These are phyloP conservation scores for Pontederia crassipes DNA, from an alignment of 176 grass and related monocot genomes.

Conservation along the genomic window DNA sequence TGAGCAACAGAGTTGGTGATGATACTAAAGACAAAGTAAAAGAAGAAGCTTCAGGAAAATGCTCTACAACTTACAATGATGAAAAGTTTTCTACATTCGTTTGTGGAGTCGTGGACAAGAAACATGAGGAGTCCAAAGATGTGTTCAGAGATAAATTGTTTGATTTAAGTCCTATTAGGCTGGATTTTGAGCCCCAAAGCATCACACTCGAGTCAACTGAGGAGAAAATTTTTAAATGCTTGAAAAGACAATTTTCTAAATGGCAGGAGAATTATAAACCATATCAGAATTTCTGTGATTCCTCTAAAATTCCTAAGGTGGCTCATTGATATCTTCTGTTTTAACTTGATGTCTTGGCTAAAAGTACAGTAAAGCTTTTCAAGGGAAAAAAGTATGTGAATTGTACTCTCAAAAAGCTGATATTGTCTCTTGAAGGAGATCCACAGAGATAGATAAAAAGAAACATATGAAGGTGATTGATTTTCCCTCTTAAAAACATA, in stretches of 20 bases:
- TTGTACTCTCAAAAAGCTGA: too few species aligned
- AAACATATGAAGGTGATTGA: too few species aligned
- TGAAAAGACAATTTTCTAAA: constrained; percentile 56
- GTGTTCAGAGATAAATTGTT: constrained; percentile 24
- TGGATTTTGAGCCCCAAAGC: constrained; percentile 45
- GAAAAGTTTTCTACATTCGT: constrained; percentile 57
- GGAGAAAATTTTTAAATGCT: constrained; percentile 36
- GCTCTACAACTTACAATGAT: constrained; percentile 22
- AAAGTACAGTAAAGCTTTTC: not conserved
- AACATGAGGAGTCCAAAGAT: constrained; percentile 30
- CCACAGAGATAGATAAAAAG: too few species aligned
- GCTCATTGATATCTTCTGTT: constrained; percentile 15
- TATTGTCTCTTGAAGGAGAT: too few species aligned
- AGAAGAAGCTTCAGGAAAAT: constrained; percentile 14
- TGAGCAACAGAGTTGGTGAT: constrained; percentile 10
- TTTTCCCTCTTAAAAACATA: too few species aligned
- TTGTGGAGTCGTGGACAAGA: constrained; percentile 37
- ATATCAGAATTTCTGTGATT: constrained; percentile 66
- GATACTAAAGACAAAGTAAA: constrained; percentile 23
- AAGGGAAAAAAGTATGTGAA: too few species aligned
- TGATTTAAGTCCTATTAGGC: constrained; percentile 48
- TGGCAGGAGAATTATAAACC: constrained; percentile 69
- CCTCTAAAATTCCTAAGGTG: constrained; percentile 39
- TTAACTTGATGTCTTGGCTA: too few species aligned
- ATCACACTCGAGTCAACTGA: constrained; percentile 37